Percentiles rank a stretch among this genome's conserved stretches.
Evolutionary conservation across 495 filamentous ascomycete species (phyloP).

Genomic region (Annulohypoxylon nitens): DNA sequence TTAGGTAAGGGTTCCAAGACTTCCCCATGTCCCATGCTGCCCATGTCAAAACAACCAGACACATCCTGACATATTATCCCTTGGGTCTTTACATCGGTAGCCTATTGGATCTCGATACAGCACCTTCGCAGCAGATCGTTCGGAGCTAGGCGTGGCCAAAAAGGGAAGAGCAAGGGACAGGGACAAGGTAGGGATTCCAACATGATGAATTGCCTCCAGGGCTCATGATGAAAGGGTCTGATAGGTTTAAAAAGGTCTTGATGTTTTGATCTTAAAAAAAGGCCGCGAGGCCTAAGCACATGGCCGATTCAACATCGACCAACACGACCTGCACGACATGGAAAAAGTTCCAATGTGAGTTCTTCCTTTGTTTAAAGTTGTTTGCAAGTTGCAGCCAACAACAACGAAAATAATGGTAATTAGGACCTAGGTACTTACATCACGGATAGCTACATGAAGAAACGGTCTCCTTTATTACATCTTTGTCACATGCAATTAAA

Average conservation of each 20-base stretch:
- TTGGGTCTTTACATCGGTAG: conserved; percentile 19
- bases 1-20: conserved; percentile 16
- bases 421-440: conserved; percentile 1
- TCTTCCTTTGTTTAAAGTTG: background rate
- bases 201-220: background rate
- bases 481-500: conserved; percentile 13
- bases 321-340: background rate
- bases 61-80: conserved; percentile 21
- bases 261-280: conserved; percentile 6
- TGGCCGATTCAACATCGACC: conserved; percentile 19
- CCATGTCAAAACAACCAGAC: conserved; percentile 17
- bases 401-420: background rate
- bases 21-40: conserved; percentile 2
- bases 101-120: conserved; percentile 32
- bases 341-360: background rate
- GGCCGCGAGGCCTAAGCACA: conserved; percentile 6
- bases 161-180: conserved; percentile 12
- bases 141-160: conserved; percentile 28
- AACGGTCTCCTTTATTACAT: background rate
- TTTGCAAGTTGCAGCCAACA: background rate
- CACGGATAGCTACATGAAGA: conserved; percentile 29
- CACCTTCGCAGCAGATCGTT: conserved; percentile 11
- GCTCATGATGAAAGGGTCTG: background rate
- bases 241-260: background rate
- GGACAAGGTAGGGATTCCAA: conserved; percentile 25